A percentile compares a stretch with the other conserved stretches of the same genome.
Evolutionary conservation across 2,329 filamentous ascomycete species (phyloP).

Genomic region (Pseudocercospora musae): DNA sequence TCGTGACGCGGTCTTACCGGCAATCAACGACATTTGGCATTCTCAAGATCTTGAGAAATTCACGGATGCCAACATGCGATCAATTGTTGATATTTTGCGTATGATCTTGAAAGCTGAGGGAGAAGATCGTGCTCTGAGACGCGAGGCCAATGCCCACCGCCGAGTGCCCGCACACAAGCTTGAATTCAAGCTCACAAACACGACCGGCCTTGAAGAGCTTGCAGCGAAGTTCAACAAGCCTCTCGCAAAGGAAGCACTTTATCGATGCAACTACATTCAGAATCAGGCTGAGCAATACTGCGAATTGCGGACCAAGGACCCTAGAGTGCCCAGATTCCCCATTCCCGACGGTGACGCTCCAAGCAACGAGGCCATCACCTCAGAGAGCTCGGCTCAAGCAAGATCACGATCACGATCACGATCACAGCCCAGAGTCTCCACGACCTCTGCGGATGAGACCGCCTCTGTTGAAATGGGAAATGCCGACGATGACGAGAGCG

Average conservation of each 20-base stretch:
- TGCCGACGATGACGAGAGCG: background rate
- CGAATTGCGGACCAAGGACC: slow-evolving; percentile 39
- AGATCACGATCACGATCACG: background rate
- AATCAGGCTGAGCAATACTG: slow-evolving; percentile 71
- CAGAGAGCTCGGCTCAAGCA: background rate
- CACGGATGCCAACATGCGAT: slow-evolving; percentile 70
- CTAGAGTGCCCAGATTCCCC: slow-evolving; percentile 28
- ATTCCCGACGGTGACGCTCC: slow-evolving; percentile 26
- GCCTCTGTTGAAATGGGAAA: background rate
- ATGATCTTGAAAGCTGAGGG: slow-evolving; percentile 72
- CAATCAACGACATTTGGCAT: slow-evolving; percentile 77
- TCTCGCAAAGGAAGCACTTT: slow-evolving; percentile 74
- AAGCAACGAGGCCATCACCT: background rate
- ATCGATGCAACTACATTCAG: slow-evolving; percentile 69
- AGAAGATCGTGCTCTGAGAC: slow-evolving; percentile 64
- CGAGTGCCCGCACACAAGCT: slow-evolving; percentile 47
- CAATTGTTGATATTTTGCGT: slow-evolving; percentile 78
- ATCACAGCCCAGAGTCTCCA: slow-evolving; percentile 35
- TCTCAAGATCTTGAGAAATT: slow-evolving; percentile 79
- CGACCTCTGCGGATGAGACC: slow-evolving; percentile 23
- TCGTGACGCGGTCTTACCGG: slow-evolving; percentile 73
- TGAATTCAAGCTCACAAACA: slow-evolving; percentile 51
- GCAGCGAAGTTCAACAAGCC: slow-evolving; percentile 52
- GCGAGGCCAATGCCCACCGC: slow-evolving; percentile 56
- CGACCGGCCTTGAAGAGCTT: slow-evolving; percentile 44